phyloP scores from a whole-genome alignment of 768 basidiomycete species.

The Serendipita sp. region DNA sequence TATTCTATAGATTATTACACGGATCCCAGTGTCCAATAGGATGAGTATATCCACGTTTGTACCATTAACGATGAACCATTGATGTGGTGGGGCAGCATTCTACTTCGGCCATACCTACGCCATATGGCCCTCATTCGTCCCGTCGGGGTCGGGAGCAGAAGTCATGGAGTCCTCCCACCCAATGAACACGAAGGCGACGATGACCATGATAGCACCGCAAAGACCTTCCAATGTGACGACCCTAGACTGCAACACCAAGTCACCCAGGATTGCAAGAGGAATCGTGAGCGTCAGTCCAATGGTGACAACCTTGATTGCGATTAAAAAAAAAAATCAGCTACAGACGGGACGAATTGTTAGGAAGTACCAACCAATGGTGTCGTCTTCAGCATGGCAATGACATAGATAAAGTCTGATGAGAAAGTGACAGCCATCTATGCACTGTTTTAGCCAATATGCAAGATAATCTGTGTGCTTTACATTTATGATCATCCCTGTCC shows the following conservation, averaged over 20 bases:
- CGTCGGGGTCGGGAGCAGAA: background rate
- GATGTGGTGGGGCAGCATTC: no score
- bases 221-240: conserved; percentile 44
- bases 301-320: conserved; percentile 45
- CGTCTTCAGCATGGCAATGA: conserved; percentile 89
- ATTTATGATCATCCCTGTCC: conserved; percentile 38
- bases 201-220: conserved; percentile 58
- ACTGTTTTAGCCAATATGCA: background rate
- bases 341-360: background rate
- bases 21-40: no score
- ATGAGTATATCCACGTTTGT: no score
- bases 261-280: conserved; percentile 76
- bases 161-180: conserved; percentile 28
- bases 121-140: no score
- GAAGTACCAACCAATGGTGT: conserved; percentile 47
- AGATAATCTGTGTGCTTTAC: conserved; percentile 18
- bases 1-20: no score
- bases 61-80: no score
- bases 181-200: conserved; percentile 60
- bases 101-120: no score
- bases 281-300: conserved; percentile 87
- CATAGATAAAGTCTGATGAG: conserved; percentile 72
- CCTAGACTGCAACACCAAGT: conserved; percentile 40
- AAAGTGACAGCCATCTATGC: conserved; percentile 67
- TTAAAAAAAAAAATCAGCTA: background rate